Evolutionary conservation across 306 rosid species (phyloP).

Genomic region (Trichosanthes cucumerina): DNA sequence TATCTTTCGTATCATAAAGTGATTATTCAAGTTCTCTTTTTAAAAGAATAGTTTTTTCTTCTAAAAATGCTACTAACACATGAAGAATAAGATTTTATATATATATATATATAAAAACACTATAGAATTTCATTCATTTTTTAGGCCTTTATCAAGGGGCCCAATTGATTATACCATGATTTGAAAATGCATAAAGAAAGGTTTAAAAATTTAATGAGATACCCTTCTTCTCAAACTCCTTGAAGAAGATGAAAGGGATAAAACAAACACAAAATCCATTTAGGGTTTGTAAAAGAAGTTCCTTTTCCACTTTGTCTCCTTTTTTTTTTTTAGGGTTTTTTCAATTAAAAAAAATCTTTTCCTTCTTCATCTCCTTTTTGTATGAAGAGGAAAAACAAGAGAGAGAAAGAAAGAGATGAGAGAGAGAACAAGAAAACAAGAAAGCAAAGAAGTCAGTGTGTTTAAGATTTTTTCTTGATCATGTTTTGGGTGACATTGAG

Average conservation of each 20-base stretch:
- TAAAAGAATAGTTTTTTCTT: background rate
- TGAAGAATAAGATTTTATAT: background rate
- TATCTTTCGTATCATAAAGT: background rate
- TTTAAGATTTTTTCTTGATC: constrained; percentile 43
- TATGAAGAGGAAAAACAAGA: background rate
- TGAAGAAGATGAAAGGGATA: constrained; percentile 3
- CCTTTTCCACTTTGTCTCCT: constrained; percentile 6
- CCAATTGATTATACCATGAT: background rate
- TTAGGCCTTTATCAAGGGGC: background rate
- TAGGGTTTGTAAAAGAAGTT: constrained; percentile 4
- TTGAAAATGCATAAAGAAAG: background rate
- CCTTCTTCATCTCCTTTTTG: background rate
- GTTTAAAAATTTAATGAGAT: background rate
- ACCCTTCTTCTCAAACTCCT: background rate
- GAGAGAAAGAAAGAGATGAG: background rate
- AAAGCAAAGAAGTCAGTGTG: constrained; percentile 43
- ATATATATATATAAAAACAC: no score
- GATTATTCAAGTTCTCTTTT: background rate
- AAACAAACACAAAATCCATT: background rate
- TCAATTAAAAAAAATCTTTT: background rate
- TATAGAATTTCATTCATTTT: background rate
- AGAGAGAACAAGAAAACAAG: constrained; percentile 54
- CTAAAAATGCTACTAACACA: background rate
- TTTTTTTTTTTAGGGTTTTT: background rate
- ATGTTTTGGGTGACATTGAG: constrained; percentile 76